Conservation (phyloP, 805 yeast genomes). For the Ogataea populi-albae region DNA sequence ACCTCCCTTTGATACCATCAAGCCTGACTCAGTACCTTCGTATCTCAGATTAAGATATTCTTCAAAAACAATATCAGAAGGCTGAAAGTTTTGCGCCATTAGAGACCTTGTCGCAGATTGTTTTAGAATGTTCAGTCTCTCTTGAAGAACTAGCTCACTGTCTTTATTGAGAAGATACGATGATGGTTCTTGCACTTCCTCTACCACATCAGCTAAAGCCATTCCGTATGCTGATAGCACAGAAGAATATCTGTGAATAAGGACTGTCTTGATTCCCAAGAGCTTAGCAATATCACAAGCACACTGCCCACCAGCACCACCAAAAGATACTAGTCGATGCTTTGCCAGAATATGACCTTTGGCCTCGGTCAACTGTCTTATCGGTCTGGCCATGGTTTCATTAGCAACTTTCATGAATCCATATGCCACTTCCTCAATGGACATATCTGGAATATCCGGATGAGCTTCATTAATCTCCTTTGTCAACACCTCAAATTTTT, state of each 20-base stretch:
- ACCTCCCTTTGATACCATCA: constrained; percentile 56
- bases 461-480: constrained; percentile 35
- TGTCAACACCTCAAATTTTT: constrained; percentile 38
- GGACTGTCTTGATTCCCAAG: constrained; percentile 39
- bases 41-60: constrained; percentile 67
- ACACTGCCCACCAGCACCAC: constrained; percentile 52
- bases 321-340: constrained; percentile 45
- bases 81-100: no score
- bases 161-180: constrained; percentile 13
- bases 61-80: no score
- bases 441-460: constrained; percentile 27
- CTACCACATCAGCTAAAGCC: constrained; percentile 35
- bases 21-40: constrained; percentile 80
- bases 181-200: constrained; percentile 31
- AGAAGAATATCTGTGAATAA: constrained; percentile 46
- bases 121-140: constrained; percentile 19
- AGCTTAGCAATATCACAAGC: constrained; percentile 41
- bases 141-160: constrained; percentile 9
- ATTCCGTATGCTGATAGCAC: constrained; percentile 44
- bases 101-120: constrained; percentile 25
- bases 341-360: constrained; percentile 42
- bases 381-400: constrained; percentile 46
- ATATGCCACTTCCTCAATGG: constrained; percentile 43
- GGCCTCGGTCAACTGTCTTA: constrained; percentile 44
- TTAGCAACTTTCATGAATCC: constrained; percentile 47